Percentiles rank a stretch among this genome's conserved stretches.
phyloP scores from a whole-genome alignment of 2,329 filamentous ascomycete species.

The Neofusicoccum parvum region DNA sequence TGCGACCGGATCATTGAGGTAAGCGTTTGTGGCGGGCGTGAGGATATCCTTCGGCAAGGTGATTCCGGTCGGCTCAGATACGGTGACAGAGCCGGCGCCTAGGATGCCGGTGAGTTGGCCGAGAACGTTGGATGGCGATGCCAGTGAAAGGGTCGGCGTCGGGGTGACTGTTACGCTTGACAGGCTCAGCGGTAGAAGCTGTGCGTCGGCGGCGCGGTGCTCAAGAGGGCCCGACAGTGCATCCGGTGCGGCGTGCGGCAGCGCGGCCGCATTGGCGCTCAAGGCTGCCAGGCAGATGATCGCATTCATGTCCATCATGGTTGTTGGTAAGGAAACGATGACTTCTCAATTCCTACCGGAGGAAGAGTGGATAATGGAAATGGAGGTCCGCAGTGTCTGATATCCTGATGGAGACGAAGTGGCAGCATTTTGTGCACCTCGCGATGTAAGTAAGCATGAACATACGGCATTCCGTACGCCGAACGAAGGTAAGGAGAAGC shows the following conservation, averaged over 20 bases:
- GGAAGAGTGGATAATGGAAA: neutral
- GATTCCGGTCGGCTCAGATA: too few species aligned
- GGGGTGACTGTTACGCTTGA: neutral
- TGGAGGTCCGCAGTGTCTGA: neutral
- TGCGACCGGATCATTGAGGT: too few species aligned
- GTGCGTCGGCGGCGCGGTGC: neutral
- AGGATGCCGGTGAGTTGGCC: too few species aligned
- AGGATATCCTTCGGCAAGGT: too few species aligned
- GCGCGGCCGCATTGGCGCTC: neutral
- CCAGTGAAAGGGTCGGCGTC: neutral
- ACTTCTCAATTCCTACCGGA: neutral
- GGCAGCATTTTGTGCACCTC: slow-evolving; percentile 2
- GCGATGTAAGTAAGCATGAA: neutral
- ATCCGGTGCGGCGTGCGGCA: neutral
- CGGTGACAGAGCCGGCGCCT: too few species aligned
- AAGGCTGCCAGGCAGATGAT: slow-evolving; percentile 14
- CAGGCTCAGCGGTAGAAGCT: neutral
- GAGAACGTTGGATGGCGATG: neutral
- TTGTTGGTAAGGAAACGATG: neutral
- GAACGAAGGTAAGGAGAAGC: slow-evolving; percentile 3
- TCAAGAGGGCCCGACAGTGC: neutral
- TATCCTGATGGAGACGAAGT: neutral
- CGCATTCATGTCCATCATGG: slow-evolving; percentile 13
- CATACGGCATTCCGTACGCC: neutral
- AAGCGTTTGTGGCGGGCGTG: too few species aligned